Percentiles rank a stretch among this genome's conserved stretches.
These are phyloP conservation scores for Suhomyces vadensis DNA, from an alignment of 805 yeast genomes.

Conservation along the genomic window DNA sequence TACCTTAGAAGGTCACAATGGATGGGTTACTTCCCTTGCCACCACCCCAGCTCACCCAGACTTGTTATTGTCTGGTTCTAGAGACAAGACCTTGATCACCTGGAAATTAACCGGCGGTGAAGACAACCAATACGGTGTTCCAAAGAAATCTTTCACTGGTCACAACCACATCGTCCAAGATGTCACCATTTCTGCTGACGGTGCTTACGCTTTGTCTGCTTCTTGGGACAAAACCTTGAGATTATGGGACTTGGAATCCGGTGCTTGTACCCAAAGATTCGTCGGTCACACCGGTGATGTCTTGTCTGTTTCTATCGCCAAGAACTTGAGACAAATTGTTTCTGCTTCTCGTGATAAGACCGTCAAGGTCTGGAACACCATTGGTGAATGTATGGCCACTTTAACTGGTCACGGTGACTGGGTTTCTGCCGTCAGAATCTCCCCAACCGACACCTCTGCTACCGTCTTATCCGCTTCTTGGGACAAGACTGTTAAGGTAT, in stretches of 20 bases:
- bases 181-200: conserved; percentile 96
- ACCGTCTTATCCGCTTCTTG: conserved; percentile 96
- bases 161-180: conserved; percentile 99
- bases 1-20: conserved; percentile 86
- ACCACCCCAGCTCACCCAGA: conserved; percentile 98
- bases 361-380: conserved; percentile 98
- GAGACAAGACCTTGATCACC: conserved; percentile 97
- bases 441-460: conserved; percentile 74
- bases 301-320: conserved; percentile 92
- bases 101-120: conserved; percentile 97
- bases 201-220: conserved; percentile 95
- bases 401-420: conserved; percentile 97
- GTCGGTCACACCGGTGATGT: conserved; percentile 99
- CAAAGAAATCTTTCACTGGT: conserved; percentile 95
- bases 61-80: conserved; percentile 94
- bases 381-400: conserved; percentile 95
- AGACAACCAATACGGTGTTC: conserved; percentile 90
- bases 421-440: conserved; percentile 98
- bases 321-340: conserved; percentile 95
- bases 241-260: conserved; percentile 95
- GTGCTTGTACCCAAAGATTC: conserved; percentile 91
- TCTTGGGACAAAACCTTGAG: conserved; percentile 99
- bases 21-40: conserved; percentile 98
- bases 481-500: conserved; percentile 98
- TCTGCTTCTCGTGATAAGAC: conserved; percentile 99